A percentile compares a stretch with the other conserved stretches of the same genome.
These are phyloP conservation scores for Mikania micrantha DNA, from an alignment of 129 eudicot genomes.

Conservation along the genomic window DNA sequence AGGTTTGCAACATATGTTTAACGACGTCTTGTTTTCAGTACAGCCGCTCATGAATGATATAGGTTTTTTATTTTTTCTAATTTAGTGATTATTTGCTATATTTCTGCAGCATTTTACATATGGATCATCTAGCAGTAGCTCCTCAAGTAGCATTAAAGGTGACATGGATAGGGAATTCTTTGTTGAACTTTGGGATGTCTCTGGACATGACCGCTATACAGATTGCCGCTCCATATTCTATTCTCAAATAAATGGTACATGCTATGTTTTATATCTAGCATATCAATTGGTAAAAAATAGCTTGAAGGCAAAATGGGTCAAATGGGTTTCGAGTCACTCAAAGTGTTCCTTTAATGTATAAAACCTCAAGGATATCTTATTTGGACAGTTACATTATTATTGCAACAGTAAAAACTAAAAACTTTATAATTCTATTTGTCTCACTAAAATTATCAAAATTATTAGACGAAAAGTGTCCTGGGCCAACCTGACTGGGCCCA, in stretches of 20 bases:
- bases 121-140: slow-evolving; percentile 61
- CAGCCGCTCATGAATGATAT: not conserved
- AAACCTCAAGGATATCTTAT: not conserved
- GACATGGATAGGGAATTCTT: slow-evolving; percentile 74
- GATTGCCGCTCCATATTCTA: slow-evolving; percentile 85
- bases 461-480: not conserved
- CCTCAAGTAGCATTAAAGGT: slow-evolving; percentile 56
- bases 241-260: slow-evolving; percentile 76
- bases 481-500: not conserved
- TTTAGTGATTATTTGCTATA: not conserved
- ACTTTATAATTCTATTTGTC: not conserved
- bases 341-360: not conserved
- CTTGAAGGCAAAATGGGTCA: not conserved
- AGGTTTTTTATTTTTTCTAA: not conserved
- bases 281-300: not conserved
- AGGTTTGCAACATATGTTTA: slow-evolving; percentile 30
- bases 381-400: not conserved
- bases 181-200: slow-evolving; percentile 87
- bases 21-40: not conserved
- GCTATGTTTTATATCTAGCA: not conserved
- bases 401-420: not conserved
- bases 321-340: not conserved
- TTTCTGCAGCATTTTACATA: slow-evolving; percentile 57
- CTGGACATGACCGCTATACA: slow-evolving; percentile 79
- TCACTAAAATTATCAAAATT: not conserved